Evolutionary conservation across 257 asterid species (phyloP), one percentile per base, ranked within the genome.

Genomic region (Orobanche coerulescens): DNA sequence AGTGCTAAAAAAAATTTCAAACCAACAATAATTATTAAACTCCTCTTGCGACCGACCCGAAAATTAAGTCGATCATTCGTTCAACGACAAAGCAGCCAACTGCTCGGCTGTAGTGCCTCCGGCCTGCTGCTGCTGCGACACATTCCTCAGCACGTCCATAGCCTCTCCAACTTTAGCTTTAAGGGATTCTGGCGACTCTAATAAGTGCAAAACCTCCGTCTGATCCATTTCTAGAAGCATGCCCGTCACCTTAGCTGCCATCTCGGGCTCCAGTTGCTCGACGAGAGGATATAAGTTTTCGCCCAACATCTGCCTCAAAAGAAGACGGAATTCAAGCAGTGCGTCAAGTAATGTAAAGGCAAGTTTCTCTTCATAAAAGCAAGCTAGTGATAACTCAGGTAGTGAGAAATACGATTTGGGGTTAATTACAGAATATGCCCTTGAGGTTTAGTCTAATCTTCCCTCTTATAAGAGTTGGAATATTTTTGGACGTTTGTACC

Each of bases 211-310:
- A 7, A 88, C 96, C 76, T 85, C 93, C 0, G 96, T 88, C 77
- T 88, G 95, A 30, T 88, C 96, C 96, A 88, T 88, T 68, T 88
- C 96, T 63, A 88, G 74, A 44, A 85, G 93, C 96, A 88, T 88
- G 48, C 96, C 93, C 0, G 95, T 88, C 9, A 85, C 94, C 71
- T 88, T 88, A 37, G 96, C 96, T 23, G 96, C 95, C 1, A 79
- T 76, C 54, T 81, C 95, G 0, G 91, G 90, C 80, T 88, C 95
- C 75, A 88, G 53, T 69, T 88, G 95, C 61, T 88, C 96, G 2
- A 88, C 94, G 11, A 81, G 84, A 5, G 96, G 96, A 67, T 88
- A 88, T 15, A 88, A 72, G 60, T 78, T 85, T 64, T 88, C 96
- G 11, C 96, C 96, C 84, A 88, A 63, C 95, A 88, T 88, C 96